Evolutionary conservation across 2,329 filamentous ascomycete genomes (phyloP).

Genomic region (Coleophoma cylindrospora): DNA sequence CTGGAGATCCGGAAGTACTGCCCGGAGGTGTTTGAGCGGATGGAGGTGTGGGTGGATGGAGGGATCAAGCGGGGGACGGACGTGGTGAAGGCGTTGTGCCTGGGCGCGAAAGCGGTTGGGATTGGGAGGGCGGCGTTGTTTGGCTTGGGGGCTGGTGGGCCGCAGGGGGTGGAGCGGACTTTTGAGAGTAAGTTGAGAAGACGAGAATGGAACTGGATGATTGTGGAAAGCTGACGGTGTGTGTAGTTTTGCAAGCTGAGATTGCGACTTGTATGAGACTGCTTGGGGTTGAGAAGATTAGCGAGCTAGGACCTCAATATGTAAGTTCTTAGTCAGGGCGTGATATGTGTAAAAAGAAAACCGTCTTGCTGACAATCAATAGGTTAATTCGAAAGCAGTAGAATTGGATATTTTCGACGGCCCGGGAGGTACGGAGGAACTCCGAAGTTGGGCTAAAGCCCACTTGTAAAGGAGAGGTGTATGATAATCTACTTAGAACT

Average conservation of each 20-base stretch:
- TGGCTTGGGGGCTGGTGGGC: slow-evolving; percentile 62
- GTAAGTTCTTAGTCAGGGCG: slow-evolving; percentile 44
- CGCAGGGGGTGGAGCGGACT: slow-evolving; percentile 58
- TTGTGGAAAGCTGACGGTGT: slow-evolving; percentile 4
- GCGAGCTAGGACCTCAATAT: slow-evolving; percentile 68
- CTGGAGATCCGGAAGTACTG: slow-evolving; percentile 68
- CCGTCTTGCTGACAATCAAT: no score
- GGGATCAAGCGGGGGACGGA: slow-evolving; percentile 84
- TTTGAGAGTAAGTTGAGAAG: slow-evolving; percentile 54
- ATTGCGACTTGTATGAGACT: slow-evolving; percentile 63
- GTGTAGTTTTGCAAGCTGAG: slow-evolving; percentile 56
- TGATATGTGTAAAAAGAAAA: no score
- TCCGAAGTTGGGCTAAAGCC: no score
- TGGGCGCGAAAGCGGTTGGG: slow-evolving; percentile 83
- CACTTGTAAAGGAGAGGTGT: no score
- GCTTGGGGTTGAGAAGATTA: slow-evolving; percentile 69
- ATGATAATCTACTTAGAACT: no score
- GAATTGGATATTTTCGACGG: no score
- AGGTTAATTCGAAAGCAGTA: no score
- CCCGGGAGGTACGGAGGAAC: no score
- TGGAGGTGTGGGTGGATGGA: slow-evolving; percentile 85
- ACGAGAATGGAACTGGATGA: slow-evolving; percentile 13
- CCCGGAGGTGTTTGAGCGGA: slow-evolving; percentile 34
- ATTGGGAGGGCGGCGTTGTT: slow-evolving; percentile 71
- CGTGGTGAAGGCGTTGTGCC: slow-evolving; percentile 79